Evolutionary conservation across 768 basidiomycete genomes (phyloP), one percentile per base, ranked within the genome.

Genomic region (Grammothele lineata): DNA sequence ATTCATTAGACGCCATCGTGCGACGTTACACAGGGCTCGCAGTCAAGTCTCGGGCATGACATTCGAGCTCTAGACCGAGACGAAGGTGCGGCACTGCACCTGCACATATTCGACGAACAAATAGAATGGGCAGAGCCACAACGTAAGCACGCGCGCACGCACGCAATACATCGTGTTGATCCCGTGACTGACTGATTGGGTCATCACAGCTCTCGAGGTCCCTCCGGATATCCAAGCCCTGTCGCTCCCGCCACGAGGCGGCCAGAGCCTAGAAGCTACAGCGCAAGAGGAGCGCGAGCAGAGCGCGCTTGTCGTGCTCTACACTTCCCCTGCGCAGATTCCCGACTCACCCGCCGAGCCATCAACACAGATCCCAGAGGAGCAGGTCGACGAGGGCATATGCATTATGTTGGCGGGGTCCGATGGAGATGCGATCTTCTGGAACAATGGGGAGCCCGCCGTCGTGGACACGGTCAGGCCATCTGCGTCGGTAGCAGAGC

Each of bases 41-140:
- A 85, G 71, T 70, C 73, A 61, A 58, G 72, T n/a, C n/a, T n/a
- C n/a, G n/a, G n/a, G 55, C 84, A 87, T 68, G 86, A 74, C 71
- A 66, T 87, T 55, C 88, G 88, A 63, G 89, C 91, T 69, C 74
- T 92, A 72, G 90, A 92, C 69, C 79, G 87, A 64, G 85, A 80
- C 63, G 91, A 92, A 65, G 90, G 90, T 40, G 87, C 87, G 46
- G 87, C 90, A 43, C 64, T 92, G 58, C 89, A 92, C 62, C 79
- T 81, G 51, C 85, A 83, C 62, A 60, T 87, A 51, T 92, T 92
- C 65, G 90, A 92, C 70, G 90, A 92, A 70, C 75, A 80, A 47
- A 72, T 90, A 56, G 91, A 92, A 71, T 92, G 89, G 89, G 72
- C 71, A 59, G 91, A 92, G 61, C 89, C 87, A 48, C 65, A 77